Percentiles rank a stretch among this genome's conserved stretches.
These are phyloP conservation scores for Aspergillus fructus DNA, from an alignment of 2,329 filamentous ascomycete genomes.

Conservation along the genomic window DNA sequence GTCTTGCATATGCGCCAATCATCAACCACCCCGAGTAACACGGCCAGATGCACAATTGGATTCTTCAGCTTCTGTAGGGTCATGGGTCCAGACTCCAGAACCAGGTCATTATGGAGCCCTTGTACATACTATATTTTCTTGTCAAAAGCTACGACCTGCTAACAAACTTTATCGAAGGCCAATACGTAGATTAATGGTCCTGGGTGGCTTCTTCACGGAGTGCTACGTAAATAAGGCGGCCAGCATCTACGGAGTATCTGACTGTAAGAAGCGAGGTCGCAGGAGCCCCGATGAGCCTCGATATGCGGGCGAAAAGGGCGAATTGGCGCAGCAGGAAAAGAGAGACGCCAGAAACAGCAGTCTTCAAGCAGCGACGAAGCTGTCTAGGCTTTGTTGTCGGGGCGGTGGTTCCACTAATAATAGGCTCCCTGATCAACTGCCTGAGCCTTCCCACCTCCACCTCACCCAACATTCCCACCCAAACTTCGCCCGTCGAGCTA, in stretches of 20 bases:
- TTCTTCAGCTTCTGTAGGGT: neutral
- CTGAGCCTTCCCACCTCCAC: slow-evolving; percentile 1
- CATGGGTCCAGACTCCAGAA: neutral
- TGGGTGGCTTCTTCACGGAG: neutral
- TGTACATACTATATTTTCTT: neutral
- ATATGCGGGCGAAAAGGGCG: neutral
- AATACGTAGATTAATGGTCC: too few species aligned
- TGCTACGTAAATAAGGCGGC: neutral
- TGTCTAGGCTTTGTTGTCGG: neutral
- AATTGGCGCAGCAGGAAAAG: neutral
- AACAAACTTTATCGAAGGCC: neutral
- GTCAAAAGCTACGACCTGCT: neutral
- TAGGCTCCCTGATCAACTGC: neutral
- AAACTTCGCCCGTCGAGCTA: slow-evolving; percentile 1
- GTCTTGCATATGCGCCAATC: slow-evolving; percentile 4
- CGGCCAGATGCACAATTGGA: neutral
- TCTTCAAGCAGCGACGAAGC: neutral
- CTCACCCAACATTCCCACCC: slow-evolving; percentile 6
- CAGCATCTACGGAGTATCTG: too few species aligned
- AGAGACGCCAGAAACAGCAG: neutral
- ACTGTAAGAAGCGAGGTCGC: neutral
- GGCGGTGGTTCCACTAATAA: slow-evolving; percentile 3
- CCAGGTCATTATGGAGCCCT: neutral
- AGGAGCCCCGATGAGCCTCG: neutral
- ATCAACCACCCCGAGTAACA: neutral